Conservation (phyloP, 768 basidiomycete species). For the Boletus reticulatus region DNA sequence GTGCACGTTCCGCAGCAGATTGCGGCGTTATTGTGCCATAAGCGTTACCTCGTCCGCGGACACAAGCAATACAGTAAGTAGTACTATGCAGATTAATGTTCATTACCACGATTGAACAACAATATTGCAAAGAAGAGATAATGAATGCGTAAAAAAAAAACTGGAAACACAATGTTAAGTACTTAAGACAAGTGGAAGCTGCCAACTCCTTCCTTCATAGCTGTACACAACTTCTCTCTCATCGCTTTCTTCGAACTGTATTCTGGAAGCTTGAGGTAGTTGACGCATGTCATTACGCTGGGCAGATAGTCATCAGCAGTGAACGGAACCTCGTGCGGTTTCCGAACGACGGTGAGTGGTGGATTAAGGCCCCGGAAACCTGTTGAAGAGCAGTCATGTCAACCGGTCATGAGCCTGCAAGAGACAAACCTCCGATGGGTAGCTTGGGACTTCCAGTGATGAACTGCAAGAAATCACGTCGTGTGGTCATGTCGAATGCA, state of each 20-base stretch:
- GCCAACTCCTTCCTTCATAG: conserved; percentile 92
- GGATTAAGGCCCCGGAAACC: conserved; percentile 96
- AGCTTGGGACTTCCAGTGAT: conserved; percentile 97
- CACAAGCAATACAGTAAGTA: background rate
- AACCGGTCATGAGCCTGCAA: background rate
- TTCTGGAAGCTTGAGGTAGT: conserved; percentile 94
- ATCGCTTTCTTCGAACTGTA: conserved; percentile 87
- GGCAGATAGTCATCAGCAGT: conserved; percentile 93
- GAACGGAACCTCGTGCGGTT: conserved; percentile 90
- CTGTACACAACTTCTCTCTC: conserved; percentile 76
- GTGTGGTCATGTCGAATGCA: conserved; percentile 65
- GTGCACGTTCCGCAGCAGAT: conserved; percentile 28
- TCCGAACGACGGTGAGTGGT: conserved; percentile 92
- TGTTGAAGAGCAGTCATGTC: conserved; percentile 24
- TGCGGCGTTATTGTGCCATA: background rate
- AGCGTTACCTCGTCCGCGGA: background rate
- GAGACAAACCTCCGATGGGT: conserved; percentile 82
- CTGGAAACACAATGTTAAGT: conserved; percentile 25
- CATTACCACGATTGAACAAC: conserved; percentile 8
- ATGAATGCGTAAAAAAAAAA: conserved; percentile 23
- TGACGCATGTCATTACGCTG: conserved; percentile 98
- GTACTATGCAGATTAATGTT: background rate
- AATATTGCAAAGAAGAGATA: conserved; percentile 11
- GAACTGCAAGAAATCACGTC: conserved; percentile 92
- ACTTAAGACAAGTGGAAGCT: conserved; percentile 92